Conservation (phyloP, 805 yeast species). For the Candida palmyrensis region DNA sequence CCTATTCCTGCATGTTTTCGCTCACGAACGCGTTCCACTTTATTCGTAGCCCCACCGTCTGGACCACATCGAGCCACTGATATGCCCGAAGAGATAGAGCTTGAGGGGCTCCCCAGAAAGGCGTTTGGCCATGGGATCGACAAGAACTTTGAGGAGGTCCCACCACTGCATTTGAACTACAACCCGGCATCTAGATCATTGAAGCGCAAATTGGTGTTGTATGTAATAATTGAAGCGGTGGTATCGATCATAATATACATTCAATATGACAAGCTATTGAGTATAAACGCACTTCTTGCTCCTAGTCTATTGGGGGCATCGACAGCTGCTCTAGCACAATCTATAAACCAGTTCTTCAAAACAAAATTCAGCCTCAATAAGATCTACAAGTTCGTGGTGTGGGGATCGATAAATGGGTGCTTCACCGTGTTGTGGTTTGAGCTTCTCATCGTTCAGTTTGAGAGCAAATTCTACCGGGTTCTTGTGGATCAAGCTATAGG, state of each 20-base stretch:
- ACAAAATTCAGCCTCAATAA: slow-evolving; percentile 25
- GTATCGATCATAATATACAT: slow-evolving; percentile 22
- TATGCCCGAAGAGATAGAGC: slow-evolving; percentile 3
- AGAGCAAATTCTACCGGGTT: slow-evolving; percentile 34
- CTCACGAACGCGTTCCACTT: no score
- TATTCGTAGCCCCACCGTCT: no score
- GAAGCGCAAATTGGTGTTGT: slow-evolving; percentile 13
- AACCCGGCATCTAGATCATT: slow-evolving; percentile 2
- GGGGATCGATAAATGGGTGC: slow-evolving; percentile 60
- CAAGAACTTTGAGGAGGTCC: slow-evolving; percentile 2
- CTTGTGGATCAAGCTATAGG: slow-evolving; percentile 53
- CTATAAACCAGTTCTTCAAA: slow-evolving; percentile 30
- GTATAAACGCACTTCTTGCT: slow-evolving; percentile 24
- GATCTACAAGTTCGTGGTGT: slow-evolving; percentile 44
- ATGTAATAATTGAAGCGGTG: slow-evolving; percentile 21
- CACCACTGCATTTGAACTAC: slow-evolving; percentile 5
- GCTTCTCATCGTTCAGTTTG: slow-evolving; percentile 32
- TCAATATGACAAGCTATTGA: slow-evolving; percentile 21
- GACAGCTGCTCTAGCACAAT: slow-evolving; percentile 39
- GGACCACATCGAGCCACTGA: no score
- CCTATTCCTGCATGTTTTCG: no score
- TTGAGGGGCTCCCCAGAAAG: neutral
- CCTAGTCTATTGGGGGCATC: slow-evolving; percentile 35
- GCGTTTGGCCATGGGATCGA: neutral
- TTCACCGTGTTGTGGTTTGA: slow-evolving; percentile 55